Base-by-base conservation (phyloP, 2,329 filamentous ascomycete species). In the Cladosporium sp. region DNA sequence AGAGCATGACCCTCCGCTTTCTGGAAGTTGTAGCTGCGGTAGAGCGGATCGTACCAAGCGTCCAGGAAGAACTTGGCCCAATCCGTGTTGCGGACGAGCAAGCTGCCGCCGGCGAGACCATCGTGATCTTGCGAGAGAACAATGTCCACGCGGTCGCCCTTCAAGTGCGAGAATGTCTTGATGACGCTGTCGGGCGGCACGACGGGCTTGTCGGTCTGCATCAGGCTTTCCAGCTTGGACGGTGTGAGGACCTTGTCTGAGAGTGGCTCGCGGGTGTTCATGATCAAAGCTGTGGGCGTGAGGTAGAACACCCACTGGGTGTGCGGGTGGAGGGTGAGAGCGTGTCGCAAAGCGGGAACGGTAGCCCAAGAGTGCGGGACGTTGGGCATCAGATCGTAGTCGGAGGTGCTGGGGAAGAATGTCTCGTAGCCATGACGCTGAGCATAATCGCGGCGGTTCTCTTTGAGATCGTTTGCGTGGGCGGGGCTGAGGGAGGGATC, bases 141-240 rank as follows among this genome's bases (percentile, higher is more conserved):
- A 12, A 97, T 76, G 58, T 95, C 88, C 37, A 95, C 83, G 50
- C 90, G 80, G 39, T 86, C 77, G 30, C 84, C 85, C 55, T 82
- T 83, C n/a, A 96, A 74, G 64, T 95, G 85, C 13, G 80, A 75
- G 66, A 95, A 96, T 0, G 95, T 97, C 75, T 88, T 92, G 73
- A 99, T 97, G 61, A 99, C 91, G 71, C 89, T 95, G 71, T 96
- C 89, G 0, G 95, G 93, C 2, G 92, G 93, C 7, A 97, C 92
- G 44, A 99, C 83, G 5, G 93, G 83, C 48, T 84, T 79, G 68
- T 96, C 88, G 66, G 84, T 86, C 60, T 93, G 81, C 89, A 97
- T 96, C 51, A 88, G 68, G 18, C 75, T 76, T 63, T 95, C 86
- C 42, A 99, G 77, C 50, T 76, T 80, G 47, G 74, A 73, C 9